phyloP scores from a whole-genome alignment of 306 rosid species.

The Cyclanthera cordifolia region DNA sequence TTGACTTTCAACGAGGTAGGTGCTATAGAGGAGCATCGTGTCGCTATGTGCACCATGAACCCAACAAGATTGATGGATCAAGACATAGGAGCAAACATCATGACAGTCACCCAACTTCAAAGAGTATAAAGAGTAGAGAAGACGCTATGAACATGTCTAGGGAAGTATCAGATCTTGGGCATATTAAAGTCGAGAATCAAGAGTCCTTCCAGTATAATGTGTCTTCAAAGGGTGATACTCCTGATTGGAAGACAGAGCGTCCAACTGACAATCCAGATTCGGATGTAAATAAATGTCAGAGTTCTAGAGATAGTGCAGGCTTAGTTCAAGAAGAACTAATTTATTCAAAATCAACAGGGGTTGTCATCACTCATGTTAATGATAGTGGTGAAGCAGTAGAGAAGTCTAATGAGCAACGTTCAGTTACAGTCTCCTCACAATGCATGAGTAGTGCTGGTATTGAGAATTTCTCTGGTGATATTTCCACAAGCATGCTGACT shows the following conservation, averaged over 20 bases:
- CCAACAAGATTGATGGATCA: conserved; percentile 45
- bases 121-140: conserved; percentile 28
- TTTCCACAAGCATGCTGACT: conserved; percentile 21
- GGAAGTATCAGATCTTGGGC: conserved; percentile 27
- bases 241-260: conserved; percentile 23
- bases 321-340: conserved; percentile 22
- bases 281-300: no score
- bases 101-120: conserved; percentile 23
- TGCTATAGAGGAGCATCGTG: conserved; percentile 79
- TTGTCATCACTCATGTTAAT: conserved; percentile 18
- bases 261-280: neutral
- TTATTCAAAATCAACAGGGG: conserved; percentile 19
- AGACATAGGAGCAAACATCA: conserved; percentile 44
- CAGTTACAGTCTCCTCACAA: conserved; percentile 16
- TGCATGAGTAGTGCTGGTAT: conserved; percentile 20
- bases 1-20: conserved; percentile 59
- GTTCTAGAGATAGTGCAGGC: conserved; percentile 20
- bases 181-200: conserved; percentile 32
- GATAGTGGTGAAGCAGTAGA: conserved; percentile 20
- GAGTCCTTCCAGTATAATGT: conserved; percentile 25
- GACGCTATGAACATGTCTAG: conserved; percentile 19
- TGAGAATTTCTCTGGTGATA: conserved; percentile 25
- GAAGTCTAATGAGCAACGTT: conserved; percentile 25
- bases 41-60: conserved; percentile 59
- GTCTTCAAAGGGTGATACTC: conserved; percentile 23